These are phyloP conservation scores for Castanea sativa DNA, from an alignment of 306 rosid genomes.

Conservation along the genomic window DNA sequence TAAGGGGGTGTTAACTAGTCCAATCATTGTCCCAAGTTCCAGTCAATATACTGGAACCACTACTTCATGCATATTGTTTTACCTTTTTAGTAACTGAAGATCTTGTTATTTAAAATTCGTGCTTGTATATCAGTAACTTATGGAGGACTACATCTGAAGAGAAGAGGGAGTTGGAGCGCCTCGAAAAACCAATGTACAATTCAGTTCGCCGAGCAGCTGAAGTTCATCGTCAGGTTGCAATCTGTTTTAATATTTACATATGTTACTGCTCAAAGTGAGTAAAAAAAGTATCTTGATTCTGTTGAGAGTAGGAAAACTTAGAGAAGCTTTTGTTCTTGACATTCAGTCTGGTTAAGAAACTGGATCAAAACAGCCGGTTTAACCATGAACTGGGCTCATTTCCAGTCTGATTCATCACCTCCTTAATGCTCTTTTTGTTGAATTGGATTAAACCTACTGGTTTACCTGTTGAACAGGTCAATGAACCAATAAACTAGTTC, in stretches of 20 bases:
- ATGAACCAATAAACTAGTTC: background rate
- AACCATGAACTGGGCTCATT: background rate
- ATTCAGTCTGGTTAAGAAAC: background rate
- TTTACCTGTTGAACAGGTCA: too few relatives aligned
- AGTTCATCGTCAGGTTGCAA: slow-evolving; percentile 95
- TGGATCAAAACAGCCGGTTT: background rate
- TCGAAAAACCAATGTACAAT: slow-evolving; percentile 82
- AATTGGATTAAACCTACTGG: background rate
- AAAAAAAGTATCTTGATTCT: background rate
- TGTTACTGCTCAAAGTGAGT: background rate
- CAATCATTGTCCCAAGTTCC: background rate
- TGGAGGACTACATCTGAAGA: slow-evolving; percentile 98
- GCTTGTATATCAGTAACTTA: slow-evolving; percentile 52
- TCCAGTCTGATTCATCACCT: background rate
- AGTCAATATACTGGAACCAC: background rate
- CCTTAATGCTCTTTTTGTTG: background rate
- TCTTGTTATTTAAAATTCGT: slow-evolving; percentile 9
- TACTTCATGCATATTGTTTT: slow-evolving; percentile 1
- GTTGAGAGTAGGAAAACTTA: background rate
- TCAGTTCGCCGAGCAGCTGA: slow-evolving; percentile 97
- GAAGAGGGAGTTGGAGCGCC: slow-evolving; percentile 98
- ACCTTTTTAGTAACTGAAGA: slow-evolving; percentile 5
- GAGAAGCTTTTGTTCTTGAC: too few relatives aligned
- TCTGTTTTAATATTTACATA: slow-evolving; percentile 18
- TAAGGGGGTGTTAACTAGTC: background rate